phyloP scores from a whole-genome alignment of 805 yeast genomes.

The Ogataea henricii region DNA sequence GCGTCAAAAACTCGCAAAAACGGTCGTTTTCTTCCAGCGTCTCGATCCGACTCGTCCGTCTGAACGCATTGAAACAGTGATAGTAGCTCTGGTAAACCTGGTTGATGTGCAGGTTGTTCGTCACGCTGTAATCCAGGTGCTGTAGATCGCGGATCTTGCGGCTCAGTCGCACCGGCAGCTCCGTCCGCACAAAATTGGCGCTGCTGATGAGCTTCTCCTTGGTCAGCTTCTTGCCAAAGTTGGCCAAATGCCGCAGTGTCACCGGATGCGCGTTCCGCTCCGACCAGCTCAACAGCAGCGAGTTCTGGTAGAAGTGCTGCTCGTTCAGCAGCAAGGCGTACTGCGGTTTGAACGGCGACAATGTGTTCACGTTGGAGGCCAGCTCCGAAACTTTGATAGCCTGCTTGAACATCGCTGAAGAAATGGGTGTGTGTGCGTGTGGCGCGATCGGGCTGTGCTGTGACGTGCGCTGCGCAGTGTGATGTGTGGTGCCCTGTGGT shows the following conservation, averaged over 20 bases:
- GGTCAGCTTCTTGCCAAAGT: slow-evolving; percentile 78
- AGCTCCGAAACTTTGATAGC: slow-evolving; percentile 18
- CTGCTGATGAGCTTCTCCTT: slow-evolving; percentile 75
- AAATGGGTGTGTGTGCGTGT: background rate
- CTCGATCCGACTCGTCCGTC: slow-evolving; percentile 68
- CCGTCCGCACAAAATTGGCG: slow-evolving; percentile 87
- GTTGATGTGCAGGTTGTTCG: slow-evolving; percentile 81
- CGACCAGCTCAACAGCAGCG: slow-evolving; percentile 62
- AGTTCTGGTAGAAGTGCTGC: slow-evolving; percentile 87
- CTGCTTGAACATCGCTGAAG: slow-evolving; percentile 10
- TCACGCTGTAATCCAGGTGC: slow-evolving; percentile 74
- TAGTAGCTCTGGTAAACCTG: slow-evolving; percentile 87
- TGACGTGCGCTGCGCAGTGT: too few relatives aligned
- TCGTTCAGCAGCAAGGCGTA: slow-evolving; percentile 34
- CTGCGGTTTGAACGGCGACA: slow-evolving; percentile 25
- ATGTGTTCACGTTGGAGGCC: slow-evolving; percentile 16
- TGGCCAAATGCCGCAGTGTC: slow-evolving; percentile 84
- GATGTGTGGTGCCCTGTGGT: too few relatives aligned
- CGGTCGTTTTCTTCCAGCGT: slow-evolving; percentile 72
- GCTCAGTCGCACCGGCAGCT: slow-evolving; percentile 82
- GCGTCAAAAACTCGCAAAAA: slow-evolving; percentile 65
- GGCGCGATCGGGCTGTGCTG: too few relatives aligned
- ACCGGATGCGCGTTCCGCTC: slow-evolving; percentile 81
- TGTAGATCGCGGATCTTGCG: slow-evolving; percentile 80
- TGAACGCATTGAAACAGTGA: slow-evolving; percentile 81